Percentiles rank a stretch among this genome's conserved stretches.
Conservation (phyloP, 805 yeast genomes). For the Cyberlindnera bimundalis region DNA sequence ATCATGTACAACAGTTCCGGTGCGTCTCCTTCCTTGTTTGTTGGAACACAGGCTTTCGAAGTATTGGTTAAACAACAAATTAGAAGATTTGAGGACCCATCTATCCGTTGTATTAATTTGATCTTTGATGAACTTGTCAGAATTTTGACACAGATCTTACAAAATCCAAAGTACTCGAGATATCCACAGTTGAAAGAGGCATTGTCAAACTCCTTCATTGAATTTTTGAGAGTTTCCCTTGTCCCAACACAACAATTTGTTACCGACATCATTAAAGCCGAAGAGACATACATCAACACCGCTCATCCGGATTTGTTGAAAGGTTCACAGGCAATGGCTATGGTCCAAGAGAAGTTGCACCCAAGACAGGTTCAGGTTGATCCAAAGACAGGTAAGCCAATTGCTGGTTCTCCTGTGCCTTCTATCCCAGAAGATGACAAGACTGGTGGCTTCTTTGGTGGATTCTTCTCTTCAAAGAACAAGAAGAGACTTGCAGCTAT, state of each 20-base stretch:
- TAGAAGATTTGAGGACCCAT: constrained; percentile 90
- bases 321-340: constrained; percentile 92
- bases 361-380: constrained; percentile 73
- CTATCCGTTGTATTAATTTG: constrained; percentile 80
- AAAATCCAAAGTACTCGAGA: constrained; percentile 78
- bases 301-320: constrained; percentile 96
- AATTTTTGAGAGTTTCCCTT: constrained; percentile 72
- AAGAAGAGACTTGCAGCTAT: constrained; percentile 90
- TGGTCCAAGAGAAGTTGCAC: constrained; percentile 81
- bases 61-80: constrained; percentile 93
- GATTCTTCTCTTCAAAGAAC: constrained; percentile 87
- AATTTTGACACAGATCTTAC: constrained; percentile 71
- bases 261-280: constrained; percentile 75
- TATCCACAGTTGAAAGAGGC: constrained; percentile 91
- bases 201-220: constrained; percentile 73
- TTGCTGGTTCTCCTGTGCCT: constrained; percentile 35
- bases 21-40: constrained; percentile 92
- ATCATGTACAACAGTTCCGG: constrained; percentile 97
- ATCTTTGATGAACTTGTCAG: constrained; percentile 94
- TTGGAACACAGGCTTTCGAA: constrained; percentile 96
- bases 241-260: constrained; percentile 86
- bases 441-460: constrained; percentile 85
- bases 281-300: constrained; percentile 92
- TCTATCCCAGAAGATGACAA: constrained; percentile 38
- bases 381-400: constrained; percentile 86